phyloP scores from a whole-genome alignment of 768 basidiomycete species.

The Podaxis pistillaris region DNA sequence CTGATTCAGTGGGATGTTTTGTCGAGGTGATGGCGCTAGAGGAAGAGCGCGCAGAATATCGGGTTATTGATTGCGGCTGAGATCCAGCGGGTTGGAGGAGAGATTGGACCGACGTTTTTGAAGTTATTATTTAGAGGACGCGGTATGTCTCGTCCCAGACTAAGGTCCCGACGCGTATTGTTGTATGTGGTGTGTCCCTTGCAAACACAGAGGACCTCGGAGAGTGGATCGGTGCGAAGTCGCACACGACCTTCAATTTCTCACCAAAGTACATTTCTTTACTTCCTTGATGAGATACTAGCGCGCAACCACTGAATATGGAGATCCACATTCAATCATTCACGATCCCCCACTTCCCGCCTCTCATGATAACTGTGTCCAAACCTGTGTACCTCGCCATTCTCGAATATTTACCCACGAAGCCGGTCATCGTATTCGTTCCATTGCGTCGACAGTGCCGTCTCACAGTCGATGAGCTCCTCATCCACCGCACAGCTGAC shows the following conservation, averaged over 20 bases:
- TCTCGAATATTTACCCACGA: slow-evolving; percentile 78
- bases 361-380: slow-evolving; percentile 98
- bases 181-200: slow-evolving; percentile 81
- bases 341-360: slow-evolving; percentile 96
- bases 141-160: slow-evolving; percentile 95
- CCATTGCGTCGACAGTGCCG: slow-evolving; percentile 90
- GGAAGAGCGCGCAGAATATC: slow-evolving; percentile 94
- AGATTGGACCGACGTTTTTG: slow-evolving; percentile 95
- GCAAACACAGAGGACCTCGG: slow-evolving; percentile 95
- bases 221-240: slow-evolving; percentile 95
- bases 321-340: slow-evolving; percentile 97
- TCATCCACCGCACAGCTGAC: too few species aligned
- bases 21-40: slow-evolving; percentile 92
- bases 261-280: slow-evolving; percentile 66
- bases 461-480: too few species aligned
- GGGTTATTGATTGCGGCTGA: slow-evolving; percentile 95
- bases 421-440: slow-evolving; percentile 92
- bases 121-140: slow-evolving; percentile 92
- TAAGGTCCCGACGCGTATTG: slow-evolving; percentile 88
- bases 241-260: slow-evolving; percentile 97
- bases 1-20: slow-evolving; percentile 84
- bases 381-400: slow-evolving; percentile 96
- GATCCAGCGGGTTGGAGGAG: slow-evolving; percentile 87
- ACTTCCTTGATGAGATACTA: slow-evolving; percentile 24
- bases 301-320: slow-evolving; percentile 95